phyloP scores from a whole-genome alignment of 169 alveolate species.

The Plasmodium berghei region DNA sequence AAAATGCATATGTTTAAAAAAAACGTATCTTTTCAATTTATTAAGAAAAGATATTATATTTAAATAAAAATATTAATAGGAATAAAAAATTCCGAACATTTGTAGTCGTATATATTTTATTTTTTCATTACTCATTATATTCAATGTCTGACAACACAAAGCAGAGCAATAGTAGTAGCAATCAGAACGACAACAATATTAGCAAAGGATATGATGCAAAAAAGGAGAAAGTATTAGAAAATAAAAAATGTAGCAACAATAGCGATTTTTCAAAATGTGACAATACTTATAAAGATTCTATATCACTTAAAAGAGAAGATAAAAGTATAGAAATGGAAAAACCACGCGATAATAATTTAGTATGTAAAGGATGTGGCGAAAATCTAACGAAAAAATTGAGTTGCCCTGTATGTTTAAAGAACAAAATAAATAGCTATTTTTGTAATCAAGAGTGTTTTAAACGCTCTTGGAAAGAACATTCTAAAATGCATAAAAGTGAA shows the following conservation, averaged over 20 bases:
- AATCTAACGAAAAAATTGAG: slow-evolving; percentile 77
- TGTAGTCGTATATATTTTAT: no score
- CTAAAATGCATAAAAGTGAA: slow-evolving; percentile 88
- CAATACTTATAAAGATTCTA: background rate
- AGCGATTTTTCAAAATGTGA: background rate
- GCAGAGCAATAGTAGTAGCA: background rate
- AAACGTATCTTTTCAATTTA: no score
- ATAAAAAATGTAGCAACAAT: background rate
- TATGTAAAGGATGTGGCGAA: slow-evolving; percentile 80
- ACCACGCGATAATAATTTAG: background rate
- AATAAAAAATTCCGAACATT: no score
- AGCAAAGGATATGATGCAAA: background rate
- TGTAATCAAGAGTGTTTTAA: slow-evolving; percentile 97
- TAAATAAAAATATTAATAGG: no score
- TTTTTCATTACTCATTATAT: no score
- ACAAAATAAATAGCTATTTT: slow-evolving; percentile 88
- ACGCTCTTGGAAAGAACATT: slow-evolving; percentile 93
- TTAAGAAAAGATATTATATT: no score
- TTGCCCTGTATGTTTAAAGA: slow-evolving; percentile 82
- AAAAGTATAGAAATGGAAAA: background rate
- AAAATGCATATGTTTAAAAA: no score
- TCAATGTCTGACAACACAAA: no score
- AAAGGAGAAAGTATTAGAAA: background rate
- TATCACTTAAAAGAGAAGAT: background rate
- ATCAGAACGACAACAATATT: background rate